These are phyloP conservation scores for Candida oleophila DNA, from an alignment of 805 yeast species.

Conservation along the genomic window DNA sequence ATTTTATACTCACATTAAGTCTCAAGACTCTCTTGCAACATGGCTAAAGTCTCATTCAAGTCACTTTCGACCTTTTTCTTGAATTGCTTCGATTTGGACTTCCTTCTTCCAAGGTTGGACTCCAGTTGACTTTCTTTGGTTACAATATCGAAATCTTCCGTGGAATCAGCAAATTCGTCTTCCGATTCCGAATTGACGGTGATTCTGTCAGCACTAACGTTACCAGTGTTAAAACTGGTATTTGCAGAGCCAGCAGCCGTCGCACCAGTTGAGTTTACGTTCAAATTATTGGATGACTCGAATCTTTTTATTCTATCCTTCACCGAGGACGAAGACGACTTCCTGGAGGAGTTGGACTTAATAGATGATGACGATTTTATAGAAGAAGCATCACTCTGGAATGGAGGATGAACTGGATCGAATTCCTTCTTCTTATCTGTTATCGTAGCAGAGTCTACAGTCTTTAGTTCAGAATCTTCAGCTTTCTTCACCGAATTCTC, in stretches of 20 bases:
- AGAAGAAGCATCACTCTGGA: background rate
- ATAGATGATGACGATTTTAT: background rate
- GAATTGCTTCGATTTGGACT: constrained; percentile 35
- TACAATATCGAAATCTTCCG: constrained; percentile 9
- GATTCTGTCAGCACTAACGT: background rate
- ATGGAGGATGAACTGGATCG: background rate
- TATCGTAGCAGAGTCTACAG: background rate
- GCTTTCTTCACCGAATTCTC: no score
- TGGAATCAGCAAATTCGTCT: constrained; percentile 21
- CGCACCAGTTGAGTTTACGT: background rate
- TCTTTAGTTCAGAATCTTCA: background rate
- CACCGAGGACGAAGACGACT: background rate
- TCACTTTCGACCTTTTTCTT: constrained; percentile 31
- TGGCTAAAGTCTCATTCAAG: constrained; percentile 36
- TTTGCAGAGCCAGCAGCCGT: background rate
- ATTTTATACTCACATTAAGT: constrained; percentile 6
- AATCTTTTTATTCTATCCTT: constrained; percentile 1
- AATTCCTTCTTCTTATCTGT: background rate
- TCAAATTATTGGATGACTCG: background rate
- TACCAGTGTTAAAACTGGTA: background rate
- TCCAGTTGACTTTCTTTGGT: constrained; percentile 1
- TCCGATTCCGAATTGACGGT: constrained; percentile 2
- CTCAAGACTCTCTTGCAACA: constrained; percentile 38
- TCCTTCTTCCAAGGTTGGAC: constrained; percentile 19
- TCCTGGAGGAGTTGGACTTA: background rate